phyloP scores from a whole-genome alignment of 2,329 filamentous ascomycete species.

The Monosporascus sp. region DNA sequence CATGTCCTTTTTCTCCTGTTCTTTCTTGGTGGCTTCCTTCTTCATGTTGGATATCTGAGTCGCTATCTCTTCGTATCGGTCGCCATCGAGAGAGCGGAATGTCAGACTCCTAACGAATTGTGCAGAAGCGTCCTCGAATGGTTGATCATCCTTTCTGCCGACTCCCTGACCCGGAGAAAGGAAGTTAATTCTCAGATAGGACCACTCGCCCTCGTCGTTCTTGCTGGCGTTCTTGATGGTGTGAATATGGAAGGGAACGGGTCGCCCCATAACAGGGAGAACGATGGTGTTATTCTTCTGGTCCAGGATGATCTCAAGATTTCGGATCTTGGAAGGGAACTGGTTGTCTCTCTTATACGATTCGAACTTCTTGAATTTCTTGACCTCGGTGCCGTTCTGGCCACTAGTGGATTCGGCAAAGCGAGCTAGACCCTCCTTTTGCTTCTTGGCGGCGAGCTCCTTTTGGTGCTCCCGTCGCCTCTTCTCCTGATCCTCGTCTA shows the following conservation, averaged over 20 bases:
- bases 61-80: slow-evolving; percentile 84
- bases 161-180: slow-evolving; percentile 96
- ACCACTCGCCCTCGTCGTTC: slow-evolving; percentile 90
- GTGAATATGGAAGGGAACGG: slow-evolving; percentile 93
- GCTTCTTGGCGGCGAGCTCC: slow-evolving; percentile 80
- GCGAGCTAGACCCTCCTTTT: slow-evolving; percentile 76
- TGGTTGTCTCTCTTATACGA: slow-evolving; percentile 98
- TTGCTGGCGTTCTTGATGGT: slow-evolving; percentile 99
- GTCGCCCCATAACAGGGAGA: slow-evolving; percentile 93
- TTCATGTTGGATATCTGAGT: slow-evolving; percentile 95
- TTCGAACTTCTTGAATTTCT: slow-evolving; percentile 98
- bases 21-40: slow-evolving; percentile 83
- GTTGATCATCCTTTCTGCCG: slow-evolving; percentile 93
- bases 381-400: slow-evolving; percentile 85
- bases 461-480: slow-evolving; percentile 88
- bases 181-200: slow-evolving; percentile 94
- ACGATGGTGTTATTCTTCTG: slow-evolving; percentile 85
- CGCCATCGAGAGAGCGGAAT: slow-evolving; percentile 84
- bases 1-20: slow-evolving; percentile 99
- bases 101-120: slow-evolving; percentile 96
- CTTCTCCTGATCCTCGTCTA: slow-evolving; percentile 85
- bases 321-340: slow-evolving; percentile 74
- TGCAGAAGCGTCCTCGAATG: slow-evolving; percentile 91
- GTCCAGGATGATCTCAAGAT: slow-evolving; percentile 86
- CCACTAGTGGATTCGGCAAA: slow-evolving; percentile 82